Evolutionary conservation across 805 yeast species (phyloP).

Genomic region (Starmera pachycereana): DNA sequence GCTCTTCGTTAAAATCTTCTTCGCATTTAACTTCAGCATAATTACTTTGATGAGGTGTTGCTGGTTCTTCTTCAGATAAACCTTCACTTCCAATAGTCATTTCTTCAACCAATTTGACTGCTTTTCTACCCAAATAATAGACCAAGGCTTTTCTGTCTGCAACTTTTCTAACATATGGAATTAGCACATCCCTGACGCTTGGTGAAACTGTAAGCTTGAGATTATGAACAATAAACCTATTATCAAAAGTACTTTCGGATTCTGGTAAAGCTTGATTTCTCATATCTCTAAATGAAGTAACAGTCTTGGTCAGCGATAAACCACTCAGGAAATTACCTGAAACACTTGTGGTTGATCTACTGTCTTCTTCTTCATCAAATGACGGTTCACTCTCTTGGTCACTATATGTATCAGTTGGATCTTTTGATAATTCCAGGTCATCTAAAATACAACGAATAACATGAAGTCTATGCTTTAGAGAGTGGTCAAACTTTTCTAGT

Average conservation of each 20-base stretch:
- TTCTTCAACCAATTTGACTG: constrained; percentile 38
- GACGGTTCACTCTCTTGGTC: constrained; percentile 11
- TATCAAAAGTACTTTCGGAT: constrained; percentile 33
- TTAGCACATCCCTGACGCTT: constrained; percentile 34
- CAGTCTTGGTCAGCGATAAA: constrained; percentile 3
- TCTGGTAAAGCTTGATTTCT: constrained; percentile 18
- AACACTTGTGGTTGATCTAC: neutral
- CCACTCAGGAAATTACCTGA: constrained; percentile 1
- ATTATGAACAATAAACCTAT: constrained; percentile 47
- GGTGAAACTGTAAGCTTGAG: constrained; percentile 47
- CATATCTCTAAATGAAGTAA: constrained; percentile 22
- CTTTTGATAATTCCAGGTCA: constrained; percentile 20
- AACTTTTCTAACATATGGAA: constrained; percentile 34
- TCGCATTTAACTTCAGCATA: constrained; percentile 31
- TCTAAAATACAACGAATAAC: constrained; percentile 21
- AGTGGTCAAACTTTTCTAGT: constrained; percentile 18
- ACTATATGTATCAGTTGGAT: constrained; percentile 8
- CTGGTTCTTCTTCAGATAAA: constrained; percentile 2
- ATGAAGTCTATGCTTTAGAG: constrained; percentile 22
- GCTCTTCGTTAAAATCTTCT: constrained; percentile 35
- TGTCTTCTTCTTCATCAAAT: neutral
- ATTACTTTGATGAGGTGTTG: constrained; percentile 19
- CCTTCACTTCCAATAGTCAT: constrained; percentile 12
- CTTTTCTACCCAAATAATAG: constrained; percentile 38
- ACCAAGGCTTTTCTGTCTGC: constrained; percentile 31